Base-by-base conservation (phyloP, 305 asterid species). In the Fraxinus albicans region DNA sequence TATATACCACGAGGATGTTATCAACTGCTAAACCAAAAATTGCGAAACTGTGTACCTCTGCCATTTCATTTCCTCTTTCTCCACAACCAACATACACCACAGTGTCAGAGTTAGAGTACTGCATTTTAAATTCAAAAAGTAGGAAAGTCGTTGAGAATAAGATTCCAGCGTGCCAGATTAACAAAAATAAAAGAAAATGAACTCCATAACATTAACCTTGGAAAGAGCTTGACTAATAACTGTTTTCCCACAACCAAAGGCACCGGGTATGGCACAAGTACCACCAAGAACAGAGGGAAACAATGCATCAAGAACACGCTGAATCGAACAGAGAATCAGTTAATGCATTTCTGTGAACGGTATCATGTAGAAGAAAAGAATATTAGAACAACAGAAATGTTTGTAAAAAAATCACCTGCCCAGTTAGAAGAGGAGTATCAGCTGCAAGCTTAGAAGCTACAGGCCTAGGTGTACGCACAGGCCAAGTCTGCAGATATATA, bases 21-120 rank as follows among this genome's bases (percentile, higher is more conserved):
- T 36, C 8, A 76, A 40, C 42, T 77, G n/a, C 77, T 60, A 67
- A 76, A 79, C 87, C 78, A 82, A 81, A 76, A 42, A 82, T 55
- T 79, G 79, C 17, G 36, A 74, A 83, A 80, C 40, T 63, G 29
- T 65, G 78, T 89, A 95, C 98, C 98, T 96, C 99, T 36, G 99
- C 98, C 99, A 96, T 96, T 93, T 96, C 99, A 88, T 96, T 96
- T 91, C 99, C 99, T 95, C 99, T 92, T 88, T 96, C 99, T 73
- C 98, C 99, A 88, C 99, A 96, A 75, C 99, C 99, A 90, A 96
- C 99, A 86, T 96, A 96, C 87, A 96, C 98, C 0, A 96, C 99
- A 77, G 99, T 96, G 84, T 95, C 99, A 13, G 99, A 95, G 90
- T 96, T 96, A 58, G 99, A 96, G 87, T 96, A 96, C 99, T 96